Percentiles rank a stretch among this genome's conserved stretches.
Evolutionary conservation across 805 yeast genomes (phyloP).

Genomic region (Isabelozyma rhagii): DNA sequence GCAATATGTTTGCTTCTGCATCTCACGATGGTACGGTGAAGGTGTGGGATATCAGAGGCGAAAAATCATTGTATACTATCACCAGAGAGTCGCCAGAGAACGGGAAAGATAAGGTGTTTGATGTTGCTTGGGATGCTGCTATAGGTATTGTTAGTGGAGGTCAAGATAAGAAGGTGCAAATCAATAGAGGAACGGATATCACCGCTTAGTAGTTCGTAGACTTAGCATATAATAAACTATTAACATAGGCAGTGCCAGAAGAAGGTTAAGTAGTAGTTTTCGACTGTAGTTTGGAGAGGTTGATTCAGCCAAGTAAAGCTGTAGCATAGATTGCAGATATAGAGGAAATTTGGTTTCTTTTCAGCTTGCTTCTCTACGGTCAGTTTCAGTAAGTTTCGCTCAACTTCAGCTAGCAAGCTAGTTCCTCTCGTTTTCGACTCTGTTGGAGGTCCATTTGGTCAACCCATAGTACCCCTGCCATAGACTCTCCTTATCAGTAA

Average conservation of each 20-base stretch:
- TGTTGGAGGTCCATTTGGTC: slow-evolving; percentile 50
- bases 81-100: slow-evolving; percentile 57
- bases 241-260: background rate
- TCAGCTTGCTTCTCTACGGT: too few relatives aligned
- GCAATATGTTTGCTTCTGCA: slow-evolving; percentile 80
- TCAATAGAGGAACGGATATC: slow-evolving; percentile 48
- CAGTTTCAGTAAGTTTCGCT: background rate
- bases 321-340: too few relatives aligned
- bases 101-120: slow-evolving; percentile 68
- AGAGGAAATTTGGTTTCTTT: too few relatives aligned
- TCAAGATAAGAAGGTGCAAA: slow-evolving; percentile 87
- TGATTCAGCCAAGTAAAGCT: background rate
- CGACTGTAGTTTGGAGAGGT: background rate
- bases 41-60: slow-evolving; percentile 94
- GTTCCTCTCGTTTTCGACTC: slow-evolving; percentile 18
- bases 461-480: slow-evolving; percentile 81
- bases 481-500: slow-evolving; percentile 62
- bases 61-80: slow-evolving; percentile 75
- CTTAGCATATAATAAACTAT: background rate
- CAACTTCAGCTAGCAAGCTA: background rate
- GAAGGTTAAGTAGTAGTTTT: background rate
- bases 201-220: slow-evolving; percentile 12
- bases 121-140: slow-evolving; percentile 76
- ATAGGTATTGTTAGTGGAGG: slow-evolving; percentile 92
- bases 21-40: slow-evolving; percentile 96